These are phyloP conservation scores for Mollisiaceae sp. DNA, from an alignment of 2,329 filamentous ascomycete species.

Conservation along the genomic window DNA sequence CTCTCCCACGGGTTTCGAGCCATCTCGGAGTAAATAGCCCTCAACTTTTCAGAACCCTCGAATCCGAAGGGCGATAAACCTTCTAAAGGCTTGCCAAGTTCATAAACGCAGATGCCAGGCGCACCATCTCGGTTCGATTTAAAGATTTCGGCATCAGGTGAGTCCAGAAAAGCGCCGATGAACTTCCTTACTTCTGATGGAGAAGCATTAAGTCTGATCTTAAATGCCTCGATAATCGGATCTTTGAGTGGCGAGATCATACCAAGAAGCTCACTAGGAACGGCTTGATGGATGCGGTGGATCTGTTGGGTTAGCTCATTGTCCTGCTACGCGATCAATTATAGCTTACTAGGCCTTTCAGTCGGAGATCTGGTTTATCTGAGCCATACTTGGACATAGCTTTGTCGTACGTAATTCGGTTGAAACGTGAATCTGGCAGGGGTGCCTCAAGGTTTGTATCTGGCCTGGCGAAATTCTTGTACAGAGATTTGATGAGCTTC, in stretches of 20 bases:
- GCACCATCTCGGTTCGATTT: constrained; percentile 75
- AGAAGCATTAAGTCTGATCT: constrained; percentile 62
- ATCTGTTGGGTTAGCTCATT: constrained; percentile 55
- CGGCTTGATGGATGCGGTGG: constrained; percentile 64
- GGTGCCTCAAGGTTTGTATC: constrained; percentile 12
- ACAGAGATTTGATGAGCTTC: constrained; percentile 36
- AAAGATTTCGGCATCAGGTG: constrained; percentile 61
- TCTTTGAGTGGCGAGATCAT: constrained; percentile 75
- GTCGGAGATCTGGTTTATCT: constrained; percentile 90
- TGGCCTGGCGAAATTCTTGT: constrained; percentile 26
- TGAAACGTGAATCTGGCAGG: constrained; percentile 29
- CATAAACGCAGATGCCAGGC: constrained; percentile 78
- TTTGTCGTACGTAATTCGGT: constrained; percentile 67
- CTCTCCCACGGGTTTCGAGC: constrained; percentile 26
- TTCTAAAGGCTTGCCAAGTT: constrained; percentile 73
- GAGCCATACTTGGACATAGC: constrained; percentile 83
- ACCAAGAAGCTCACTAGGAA: constrained; percentile 67
- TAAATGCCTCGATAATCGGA: constrained; percentile 77
- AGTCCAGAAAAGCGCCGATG: constrained; percentile 72
- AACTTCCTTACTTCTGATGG: constrained; percentile 63
- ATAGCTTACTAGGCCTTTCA: constrained; percentile 64
- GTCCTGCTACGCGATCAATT: not conserved
- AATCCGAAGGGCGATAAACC: constrained; percentile 82
- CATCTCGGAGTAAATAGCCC: constrained; percentile 27
- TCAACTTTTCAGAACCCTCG: constrained; percentile 64